These are phyloP conservation scores for Polymyxa betae DNA, from an alignment of 208 protist genomes.

Conservation along the genomic window DNA sequence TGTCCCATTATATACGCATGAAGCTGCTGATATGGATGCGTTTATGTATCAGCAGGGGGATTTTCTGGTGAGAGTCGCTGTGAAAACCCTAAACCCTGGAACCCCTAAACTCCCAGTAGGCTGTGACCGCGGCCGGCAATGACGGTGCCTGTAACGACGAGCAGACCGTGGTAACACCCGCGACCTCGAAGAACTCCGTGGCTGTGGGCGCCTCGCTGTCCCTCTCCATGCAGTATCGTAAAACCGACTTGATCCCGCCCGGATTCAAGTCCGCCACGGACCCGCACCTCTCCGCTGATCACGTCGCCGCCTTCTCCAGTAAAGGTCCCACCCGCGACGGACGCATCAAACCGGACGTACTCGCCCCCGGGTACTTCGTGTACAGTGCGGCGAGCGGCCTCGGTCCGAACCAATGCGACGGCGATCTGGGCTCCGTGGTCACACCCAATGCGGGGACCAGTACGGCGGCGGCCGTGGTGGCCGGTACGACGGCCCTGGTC, in stretches of 20 bases:
- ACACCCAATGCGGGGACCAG: constrained; percentile 13
- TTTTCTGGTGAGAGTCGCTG: not conserved
- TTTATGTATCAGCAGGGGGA: not conserved
- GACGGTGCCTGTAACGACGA: not conserved
- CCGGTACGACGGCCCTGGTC: constrained; percentile 11
- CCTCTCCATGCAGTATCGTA: not conserved
- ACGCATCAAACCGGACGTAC: constrained; percentile 55
- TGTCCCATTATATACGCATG: constrained; percentile 37
- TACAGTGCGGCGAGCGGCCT: not conserved
- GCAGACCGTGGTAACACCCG: not conserved
- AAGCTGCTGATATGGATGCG: constrained; percentile 22
- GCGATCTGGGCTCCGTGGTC: not conserved
- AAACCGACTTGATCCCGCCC: not conserved
- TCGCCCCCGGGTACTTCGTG: constrained; percentile 55
- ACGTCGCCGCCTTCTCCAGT: constrained; percentile 4
- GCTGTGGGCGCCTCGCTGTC: constrained; percentile 11
- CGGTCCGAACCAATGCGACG: not conserved
- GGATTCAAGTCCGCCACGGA: not conserved
- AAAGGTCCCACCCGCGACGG: constrained; percentile 55
- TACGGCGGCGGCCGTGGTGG: constrained; percentile 37
- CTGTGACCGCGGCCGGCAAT: constrained; percentile 9
- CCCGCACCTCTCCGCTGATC: not conserved
- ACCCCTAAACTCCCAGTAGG: not conserved
- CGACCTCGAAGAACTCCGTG: constrained; percentile 34
- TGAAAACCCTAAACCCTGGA: not conserved